These are phyloP conservation scores for Agaricus blazei DNA, from an alignment of 768 basidiomycete genomes.

Conservation along the genomic window DNA sequence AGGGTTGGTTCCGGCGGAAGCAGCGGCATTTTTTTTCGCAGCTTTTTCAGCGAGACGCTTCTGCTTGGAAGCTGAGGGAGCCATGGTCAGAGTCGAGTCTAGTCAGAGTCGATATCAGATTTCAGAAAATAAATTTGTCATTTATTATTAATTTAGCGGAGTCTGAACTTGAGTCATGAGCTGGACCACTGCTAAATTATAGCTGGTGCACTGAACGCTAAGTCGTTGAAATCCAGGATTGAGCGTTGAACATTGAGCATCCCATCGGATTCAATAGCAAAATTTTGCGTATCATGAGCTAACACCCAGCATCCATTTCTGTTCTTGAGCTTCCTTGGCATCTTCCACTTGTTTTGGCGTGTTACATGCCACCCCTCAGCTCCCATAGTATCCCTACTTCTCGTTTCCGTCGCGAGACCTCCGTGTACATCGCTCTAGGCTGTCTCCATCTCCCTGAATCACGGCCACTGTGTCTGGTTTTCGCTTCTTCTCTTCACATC, in stretches of 20 bases:
- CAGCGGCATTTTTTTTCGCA: slow-evolving; percentile 52
- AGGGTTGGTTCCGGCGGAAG: not conserved
- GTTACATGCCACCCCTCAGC: slow-evolving; percentile 8
- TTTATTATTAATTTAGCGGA: slow-evolving; percentile 3
- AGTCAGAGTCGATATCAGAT: slow-evolving; percentile 14
- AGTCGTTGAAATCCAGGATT: no score
- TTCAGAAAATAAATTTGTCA: slow-evolving; percentile 8
- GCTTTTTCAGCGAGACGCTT: slow-evolving; percentile 95
- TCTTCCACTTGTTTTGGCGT: slow-evolving; percentile 51
- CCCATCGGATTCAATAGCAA: no score
- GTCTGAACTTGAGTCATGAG: slow-evolving; percentile 4
- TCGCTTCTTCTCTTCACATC: not conserved
- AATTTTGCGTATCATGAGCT: no score
- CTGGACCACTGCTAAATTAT: not conserved
- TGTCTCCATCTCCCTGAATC: slow-evolving; percentile 28
- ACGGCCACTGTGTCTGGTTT: slow-evolving; percentile 63
- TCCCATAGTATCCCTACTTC: not conserved
- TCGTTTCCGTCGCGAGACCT: slow-evolving; percentile 43
- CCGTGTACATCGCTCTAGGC: slow-evolving; percentile 40
- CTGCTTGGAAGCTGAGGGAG: slow-evolving; percentile 82
- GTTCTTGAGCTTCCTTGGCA: no score
- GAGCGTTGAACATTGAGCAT: no score
- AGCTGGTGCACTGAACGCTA: no score
- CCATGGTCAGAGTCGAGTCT: slow-evolving; percentile 40
- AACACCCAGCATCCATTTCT: no score